Conservation (phyloP, 139 green algal genomes). For the Tetradesmus obliquus region DNA sequence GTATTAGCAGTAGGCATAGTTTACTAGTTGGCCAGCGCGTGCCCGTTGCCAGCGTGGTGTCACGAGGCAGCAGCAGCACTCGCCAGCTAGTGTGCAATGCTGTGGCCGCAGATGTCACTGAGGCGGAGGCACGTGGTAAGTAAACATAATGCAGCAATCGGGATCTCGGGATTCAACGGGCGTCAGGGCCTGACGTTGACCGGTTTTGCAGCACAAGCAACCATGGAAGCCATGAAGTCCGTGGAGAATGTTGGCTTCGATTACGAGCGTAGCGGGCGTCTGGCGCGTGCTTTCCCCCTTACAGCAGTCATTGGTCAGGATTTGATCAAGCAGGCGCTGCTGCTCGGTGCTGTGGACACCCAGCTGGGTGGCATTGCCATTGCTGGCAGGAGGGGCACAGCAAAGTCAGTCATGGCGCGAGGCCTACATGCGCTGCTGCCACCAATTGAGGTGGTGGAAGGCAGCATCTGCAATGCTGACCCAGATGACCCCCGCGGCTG, state of each 20-base stretch:
- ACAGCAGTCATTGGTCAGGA: constrained; percentile 93
- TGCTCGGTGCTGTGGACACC: constrained; percentile 97
- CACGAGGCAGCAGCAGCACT: constrained; percentile 4
- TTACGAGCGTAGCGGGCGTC: constrained; percentile 27
- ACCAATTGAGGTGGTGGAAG: constrained; percentile 97
- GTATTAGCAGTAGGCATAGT: not conserved
- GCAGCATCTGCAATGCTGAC: constrained; percentile 94
- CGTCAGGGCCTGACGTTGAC: not conserved
- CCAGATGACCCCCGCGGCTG: constrained; percentile 87
- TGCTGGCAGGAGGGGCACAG: constrained; percentile 90
- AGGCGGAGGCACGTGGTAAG: constrained; percentile 35
- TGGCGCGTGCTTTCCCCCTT: constrained; percentile 82
- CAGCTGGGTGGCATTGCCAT: constrained; percentile 96
- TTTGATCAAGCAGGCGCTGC: constrained; percentile 95
- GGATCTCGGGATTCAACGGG: not conserved
- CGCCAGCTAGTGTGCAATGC: constrained; percentile 37
- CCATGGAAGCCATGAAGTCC: constrained; percentile 46
- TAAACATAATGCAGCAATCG: not conserved
- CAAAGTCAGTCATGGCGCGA: constrained; percentile 98
- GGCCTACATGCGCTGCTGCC: constrained; percentile 96
- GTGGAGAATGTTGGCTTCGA: constrained; percentile 55
- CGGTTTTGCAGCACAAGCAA: constrained; percentile 35
- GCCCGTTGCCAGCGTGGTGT: not conserved
- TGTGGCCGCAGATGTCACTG: constrained; percentile 30
- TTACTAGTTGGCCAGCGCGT: not conserved